Percentiles rank a stretch among this genome's conserved stretches.
These are phyloP conservation scores for Verticillium nubilum DNA, from an alignment of 2,329 filamentous ascomycete species.

Conservation along the genomic window DNA sequence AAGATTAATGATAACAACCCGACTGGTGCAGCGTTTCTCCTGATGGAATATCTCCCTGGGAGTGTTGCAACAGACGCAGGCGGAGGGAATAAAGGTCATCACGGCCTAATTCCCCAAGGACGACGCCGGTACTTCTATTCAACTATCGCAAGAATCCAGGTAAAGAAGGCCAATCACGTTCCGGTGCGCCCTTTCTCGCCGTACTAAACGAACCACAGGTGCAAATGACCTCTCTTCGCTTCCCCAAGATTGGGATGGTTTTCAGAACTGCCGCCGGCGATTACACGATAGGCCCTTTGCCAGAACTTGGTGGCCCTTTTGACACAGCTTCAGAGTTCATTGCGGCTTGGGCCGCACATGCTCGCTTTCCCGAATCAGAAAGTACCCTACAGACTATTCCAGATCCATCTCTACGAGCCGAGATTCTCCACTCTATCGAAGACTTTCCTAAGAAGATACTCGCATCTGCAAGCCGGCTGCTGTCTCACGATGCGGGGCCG, in stretches of 20 bases:
- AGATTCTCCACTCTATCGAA: neutral
- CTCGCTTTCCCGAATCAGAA: neutral
- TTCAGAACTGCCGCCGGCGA: neutral
- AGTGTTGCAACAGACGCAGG: constrained; percentile 2
- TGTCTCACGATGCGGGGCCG: neutral
- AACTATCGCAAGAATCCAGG: neutral
- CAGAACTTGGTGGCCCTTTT: neutral
- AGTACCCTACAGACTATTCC: neutral
- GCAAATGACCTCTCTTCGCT: neutral
- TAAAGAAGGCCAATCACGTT: no score
- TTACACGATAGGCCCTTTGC: neutral
- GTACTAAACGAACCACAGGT: neutral
- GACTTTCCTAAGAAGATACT: constrained; percentile 1
- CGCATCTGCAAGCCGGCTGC: neutral
- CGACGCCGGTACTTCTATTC: neutral
- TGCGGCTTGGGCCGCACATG: neutral
- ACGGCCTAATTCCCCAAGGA: neutral
- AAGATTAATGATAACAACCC: neutral
- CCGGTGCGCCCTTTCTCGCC: no score
- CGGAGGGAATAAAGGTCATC: neutral
- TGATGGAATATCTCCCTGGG: constrained; percentile 2
- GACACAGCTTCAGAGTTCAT: constrained; percentile 1
- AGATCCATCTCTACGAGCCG: neutral
- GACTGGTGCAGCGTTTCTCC: neutral
- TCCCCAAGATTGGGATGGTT: constrained; percentile 2